These are phyloP conservation scores for Cercospora beticola DNA, from an alignment of 2,329 filamentous ascomycete genomes.

Conservation along the genomic window DNA sequence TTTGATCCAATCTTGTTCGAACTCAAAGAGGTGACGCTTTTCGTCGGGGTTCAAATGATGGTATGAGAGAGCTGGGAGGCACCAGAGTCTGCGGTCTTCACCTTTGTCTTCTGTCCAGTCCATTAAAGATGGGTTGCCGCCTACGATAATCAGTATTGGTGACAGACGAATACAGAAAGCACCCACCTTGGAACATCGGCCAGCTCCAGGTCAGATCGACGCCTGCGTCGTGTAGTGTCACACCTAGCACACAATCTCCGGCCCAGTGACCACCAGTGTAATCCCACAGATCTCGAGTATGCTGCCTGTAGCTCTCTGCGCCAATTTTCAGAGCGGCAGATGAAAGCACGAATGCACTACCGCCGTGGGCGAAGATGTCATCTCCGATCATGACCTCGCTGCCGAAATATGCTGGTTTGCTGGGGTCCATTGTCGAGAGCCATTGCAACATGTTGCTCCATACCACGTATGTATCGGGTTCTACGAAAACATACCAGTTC, in stretches of 20 bases:
- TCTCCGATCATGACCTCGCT: constrained; percentile 52
- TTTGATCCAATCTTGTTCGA: constrained; percentile 34
- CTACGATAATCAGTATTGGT: not conserved
- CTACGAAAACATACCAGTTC: constrained; percentile 61
- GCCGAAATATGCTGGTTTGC: constrained; percentile 53
- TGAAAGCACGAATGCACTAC: constrained; percentile 46
- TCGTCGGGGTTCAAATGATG: constrained; percentile 35
- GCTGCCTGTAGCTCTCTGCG: constrained; percentile 41
- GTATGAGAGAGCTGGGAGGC: constrained; percentile 42
- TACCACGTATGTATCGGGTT: constrained; percentile 59
- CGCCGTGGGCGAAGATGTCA: constrained; percentile 44
- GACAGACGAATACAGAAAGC: not conserved
- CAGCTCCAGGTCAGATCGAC: constrained; percentile 45
- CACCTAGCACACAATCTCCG: constrained; percentile 55
- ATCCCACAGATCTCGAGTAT: constrained; percentile 44
- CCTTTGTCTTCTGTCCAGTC: constrained; percentile 37
- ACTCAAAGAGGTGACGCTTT: constrained; percentile 32
- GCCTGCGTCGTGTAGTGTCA: constrained; percentile 45
- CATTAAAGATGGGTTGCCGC: constrained; percentile 37
- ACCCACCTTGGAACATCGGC: constrained; percentile 48
- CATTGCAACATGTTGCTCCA: constrained; percentile 55
- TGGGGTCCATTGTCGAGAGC: constrained; percentile 52
- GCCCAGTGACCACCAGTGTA: constrained; percentile 52
- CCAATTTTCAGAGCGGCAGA: constrained; percentile 39
- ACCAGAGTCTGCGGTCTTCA: constrained; percentile 41